These are phyloP conservation scores for Solanum medicagineum DNA, from an alignment of 257 asterid species.

Conservation along the genomic window DNA sequence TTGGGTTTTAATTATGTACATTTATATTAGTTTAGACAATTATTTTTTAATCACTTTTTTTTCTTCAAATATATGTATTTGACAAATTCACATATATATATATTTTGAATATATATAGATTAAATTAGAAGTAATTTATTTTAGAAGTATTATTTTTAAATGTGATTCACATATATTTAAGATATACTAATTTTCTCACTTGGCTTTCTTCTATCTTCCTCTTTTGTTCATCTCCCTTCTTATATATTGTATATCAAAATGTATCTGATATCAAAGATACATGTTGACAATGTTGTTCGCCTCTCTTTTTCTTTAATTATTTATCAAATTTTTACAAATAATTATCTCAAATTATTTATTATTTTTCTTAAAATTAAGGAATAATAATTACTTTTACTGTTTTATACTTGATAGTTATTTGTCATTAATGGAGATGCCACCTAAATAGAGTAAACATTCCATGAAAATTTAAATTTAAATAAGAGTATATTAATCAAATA, in stretches of 20 bases:
- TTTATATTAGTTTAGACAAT: neutral
- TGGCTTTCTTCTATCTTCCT: neutral
- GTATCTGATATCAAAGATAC: too few species aligned
- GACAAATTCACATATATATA: fast-evolving
- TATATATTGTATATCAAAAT: too few species aligned
- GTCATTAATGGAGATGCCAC: neutral
- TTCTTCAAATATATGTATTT: fast-evolving
- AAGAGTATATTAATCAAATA: too few species aligned
- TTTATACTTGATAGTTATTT: neutral
- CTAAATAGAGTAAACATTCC: neutral
- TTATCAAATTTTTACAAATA: too few species aligned
- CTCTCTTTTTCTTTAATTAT: too few species aligned
- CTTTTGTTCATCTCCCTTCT: neutral
- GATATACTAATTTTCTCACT: neutral
- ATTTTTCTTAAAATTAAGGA: neutral
- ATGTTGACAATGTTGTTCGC: too few species aligned
- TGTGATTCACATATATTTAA: neutral
- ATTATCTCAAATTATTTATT: too few species aligned
- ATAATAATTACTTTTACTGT: too few species aligned
- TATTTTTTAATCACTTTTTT: neutral
- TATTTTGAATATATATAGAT: neutral
- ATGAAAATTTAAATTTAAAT: too few species aligned
- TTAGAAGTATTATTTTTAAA: fast-evolving
- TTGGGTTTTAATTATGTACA: neutral
- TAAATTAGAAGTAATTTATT: neutral